Evolutionary conservation across 1,284 basidiomycete species (phyloP), one percentile per base, ranked within the genome.

Genomic region (Phlebopus sp.): DNA sequence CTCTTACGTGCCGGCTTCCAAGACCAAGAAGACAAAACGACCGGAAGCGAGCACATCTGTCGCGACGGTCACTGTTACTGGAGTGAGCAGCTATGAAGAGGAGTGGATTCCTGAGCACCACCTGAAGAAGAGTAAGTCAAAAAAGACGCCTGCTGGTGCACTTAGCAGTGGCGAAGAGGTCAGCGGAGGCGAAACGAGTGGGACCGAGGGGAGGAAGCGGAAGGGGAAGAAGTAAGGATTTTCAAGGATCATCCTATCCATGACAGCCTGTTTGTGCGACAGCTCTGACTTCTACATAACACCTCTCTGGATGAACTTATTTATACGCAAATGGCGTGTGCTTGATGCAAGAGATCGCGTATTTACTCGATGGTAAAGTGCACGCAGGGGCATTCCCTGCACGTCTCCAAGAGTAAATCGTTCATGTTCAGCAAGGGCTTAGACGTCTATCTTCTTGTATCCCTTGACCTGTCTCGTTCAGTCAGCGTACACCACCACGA

Each of bases 71-170:
- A 84, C 83, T n/a, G 81, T 81, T 45, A 84, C 84, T 30, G 79
- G 83, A 17, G 78, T 84, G 4, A 80, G 82, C 49, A 84, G 82
- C 43, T 93, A 93, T 59, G 82, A 92, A 60, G 90, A 94, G 63
- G 91, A 94, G 60, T 95, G 92, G 92, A 94, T 95, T 59, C 92
- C 92, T 14, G 86, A 84, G 57, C 86, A 91, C 59, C 90, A 93
- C 59, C 71, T 92, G 54, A 86, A 81, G 71, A 87, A 88, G 68
- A 54, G 71, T 31, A 86, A 81, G 67, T 62, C 69, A 17, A 67
- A 68, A 44, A 82, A 77, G 62, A 72, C 9, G 10, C 27, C 74
- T 39, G 66, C 68, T 18, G 75, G 69, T 44, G 59, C 54, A 42
- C 50, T 73, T 59, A 81, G 75, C 45, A 85, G 84, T 54, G 86